phyloP scores from a whole-genome alignment of 331 rosid species.

The Acacia concinna region DNA sequence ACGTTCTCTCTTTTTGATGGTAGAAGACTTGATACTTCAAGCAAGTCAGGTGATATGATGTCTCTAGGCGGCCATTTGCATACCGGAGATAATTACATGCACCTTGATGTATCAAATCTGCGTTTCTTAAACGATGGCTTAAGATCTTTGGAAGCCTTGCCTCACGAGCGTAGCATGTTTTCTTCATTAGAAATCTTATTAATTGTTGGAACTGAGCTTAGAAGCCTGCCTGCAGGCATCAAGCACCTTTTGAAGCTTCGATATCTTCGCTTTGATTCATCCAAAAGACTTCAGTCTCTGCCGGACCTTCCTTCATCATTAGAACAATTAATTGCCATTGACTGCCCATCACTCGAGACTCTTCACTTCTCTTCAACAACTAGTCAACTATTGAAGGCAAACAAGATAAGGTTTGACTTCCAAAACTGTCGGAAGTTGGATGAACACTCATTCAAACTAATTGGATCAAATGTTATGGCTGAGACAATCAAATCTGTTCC shows the following conservation, averaged over 20 bases:
- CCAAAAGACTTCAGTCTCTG: conserved; percentile 1
- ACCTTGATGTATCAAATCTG: background rate
- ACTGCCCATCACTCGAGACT: background rate
- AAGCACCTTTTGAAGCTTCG: background rate
- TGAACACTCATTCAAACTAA: background rate
- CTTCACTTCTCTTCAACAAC: background rate
- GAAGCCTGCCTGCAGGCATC: conserved; percentile 1
- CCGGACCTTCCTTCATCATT: background rate
- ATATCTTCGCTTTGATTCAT: background rate
- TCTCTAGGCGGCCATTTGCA: background rate
- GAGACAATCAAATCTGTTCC: background rate
- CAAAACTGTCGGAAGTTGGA: background rate
- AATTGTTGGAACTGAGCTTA: background rate
- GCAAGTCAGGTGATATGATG: background rate
- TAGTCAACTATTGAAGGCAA: background rate
- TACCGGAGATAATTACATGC: background rate
- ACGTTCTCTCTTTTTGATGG: background rate
- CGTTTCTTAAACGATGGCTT: background rate
- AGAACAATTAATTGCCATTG: background rate
- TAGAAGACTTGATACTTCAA: background rate
- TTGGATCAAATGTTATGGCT: background rate
- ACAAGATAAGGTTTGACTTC: background rate
- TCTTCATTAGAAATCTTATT: background rate
- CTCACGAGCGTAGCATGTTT: background rate
- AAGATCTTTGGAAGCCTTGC: background rate